Evolutionary conservation across 495 filamentous ascomycete species (phyloP).

Genomic region (Penicillium verhagenii): DNA sequence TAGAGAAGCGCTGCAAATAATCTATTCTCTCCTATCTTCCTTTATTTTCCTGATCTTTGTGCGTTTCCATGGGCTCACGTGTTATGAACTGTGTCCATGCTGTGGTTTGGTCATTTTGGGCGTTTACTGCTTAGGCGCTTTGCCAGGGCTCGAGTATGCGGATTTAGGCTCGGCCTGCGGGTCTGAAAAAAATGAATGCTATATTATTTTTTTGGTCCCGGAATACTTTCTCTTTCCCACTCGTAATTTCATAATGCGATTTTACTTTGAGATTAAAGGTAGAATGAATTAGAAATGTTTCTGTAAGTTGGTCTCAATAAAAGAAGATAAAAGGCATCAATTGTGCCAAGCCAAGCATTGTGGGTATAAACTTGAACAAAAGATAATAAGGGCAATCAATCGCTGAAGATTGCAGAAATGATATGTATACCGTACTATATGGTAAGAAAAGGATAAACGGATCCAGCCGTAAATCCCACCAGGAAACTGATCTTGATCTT

Average conservation of each 20-base stretch:
- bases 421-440: background rate
- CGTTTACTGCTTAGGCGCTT: slow-evolving; percentile 21
- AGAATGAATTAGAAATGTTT: background rate
- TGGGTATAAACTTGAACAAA: background rate
- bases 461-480: background rate
- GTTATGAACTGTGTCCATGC: slow-evolving; percentile 14
- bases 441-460: background rate
- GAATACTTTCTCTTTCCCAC: background rate
- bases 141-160: slow-evolving; percentile 13
- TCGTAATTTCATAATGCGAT: slow-evolving; percentile 1
- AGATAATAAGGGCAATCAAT: background rate
- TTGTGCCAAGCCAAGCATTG: background rate
- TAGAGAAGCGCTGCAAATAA: slow-evolving; percentile 62
- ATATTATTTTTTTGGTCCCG: background rate
- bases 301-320: background rate
- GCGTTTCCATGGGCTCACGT: slow-evolving; percentile 14
- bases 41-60: slow-evolving; percentile 1
- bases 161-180: slow-evolving; percentile 10
- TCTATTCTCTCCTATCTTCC: slow-evolving; percentile 1
- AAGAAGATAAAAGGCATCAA: background rate
- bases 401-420: background rate
- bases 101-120: slow-evolving; percentile 11
- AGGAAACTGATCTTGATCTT: too few species aligned
- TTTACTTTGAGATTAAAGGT: background rate
- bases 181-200: slow-evolving; percentile 18